Evolutionary conservation across 148 eudicot species (phyloP).

Genomic region (Nepenthes mirabilis): DNA sequence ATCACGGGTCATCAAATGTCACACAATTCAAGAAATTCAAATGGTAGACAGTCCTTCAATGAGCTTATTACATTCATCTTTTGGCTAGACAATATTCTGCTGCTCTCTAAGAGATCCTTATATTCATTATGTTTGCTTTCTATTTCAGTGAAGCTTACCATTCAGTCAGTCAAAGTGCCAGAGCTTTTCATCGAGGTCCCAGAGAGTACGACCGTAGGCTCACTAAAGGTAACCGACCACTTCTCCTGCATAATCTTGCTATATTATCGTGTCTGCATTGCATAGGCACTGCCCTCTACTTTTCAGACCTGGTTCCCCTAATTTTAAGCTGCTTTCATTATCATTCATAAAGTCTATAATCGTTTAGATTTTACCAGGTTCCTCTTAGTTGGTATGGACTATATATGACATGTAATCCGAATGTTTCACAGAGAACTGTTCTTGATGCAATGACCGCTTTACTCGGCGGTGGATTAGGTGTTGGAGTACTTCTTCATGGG

Average conservation of each 20-base stretch:
- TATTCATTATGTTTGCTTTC: constrained; percentile 7
- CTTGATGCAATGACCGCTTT: constrained; percentile 74
- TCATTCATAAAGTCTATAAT: no score
- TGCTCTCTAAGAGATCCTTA: constrained; percentile 12
- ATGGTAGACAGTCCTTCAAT: constrained; percentile 28
- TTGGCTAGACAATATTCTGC: constrained; percentile 1
- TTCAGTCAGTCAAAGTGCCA: constrained; percentile 86
- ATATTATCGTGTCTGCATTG: background rate
- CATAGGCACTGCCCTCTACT: background rate
- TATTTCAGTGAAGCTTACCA: constrained; percentile 72
- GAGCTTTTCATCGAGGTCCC: constrained; percentile 92
- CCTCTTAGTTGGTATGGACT: background rate
- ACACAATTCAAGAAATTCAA: constrained; percentile 33
- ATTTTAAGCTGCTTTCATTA: no score
- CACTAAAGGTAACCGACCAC: constrained; percentile 53
- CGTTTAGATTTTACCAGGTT: no score
- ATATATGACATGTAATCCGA: background rate
- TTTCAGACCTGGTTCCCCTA: background rate
- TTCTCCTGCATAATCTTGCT: background rate
- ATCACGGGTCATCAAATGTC: constrained; percentile 29
- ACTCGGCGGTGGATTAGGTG: constrained; percentile 61
- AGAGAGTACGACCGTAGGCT: constrained; percentile 80
- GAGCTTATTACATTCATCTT: background rate
- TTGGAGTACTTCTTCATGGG: constrained; percentile 79
- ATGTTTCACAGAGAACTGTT: constrained; percentile 42